These are phyloP conservation scores for Trichosanthes truncata DNA, from an alignment of 306 rosid species.

Conservation along the genomic window DNA sequence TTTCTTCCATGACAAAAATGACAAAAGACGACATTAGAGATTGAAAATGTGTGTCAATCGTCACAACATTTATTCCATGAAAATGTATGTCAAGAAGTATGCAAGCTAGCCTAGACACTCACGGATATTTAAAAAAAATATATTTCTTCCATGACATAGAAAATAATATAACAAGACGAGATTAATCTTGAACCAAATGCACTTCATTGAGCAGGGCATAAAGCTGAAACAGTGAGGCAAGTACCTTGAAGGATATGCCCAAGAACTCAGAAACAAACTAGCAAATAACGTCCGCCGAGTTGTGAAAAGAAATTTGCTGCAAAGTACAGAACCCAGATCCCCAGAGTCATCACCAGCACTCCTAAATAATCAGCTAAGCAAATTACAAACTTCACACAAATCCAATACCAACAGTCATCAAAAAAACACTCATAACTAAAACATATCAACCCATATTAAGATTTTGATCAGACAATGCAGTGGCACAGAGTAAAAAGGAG, in stretches of 20 bases:
- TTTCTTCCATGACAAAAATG: background rate
- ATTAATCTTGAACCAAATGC: background rate
- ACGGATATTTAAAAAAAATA: background rate
- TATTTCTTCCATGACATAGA: background rate
- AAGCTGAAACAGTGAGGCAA: constrained; percentile 57
- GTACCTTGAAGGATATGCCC: constrained; percentile 81
- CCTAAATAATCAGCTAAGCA: constrained; percentile 16
- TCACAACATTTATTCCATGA: background rate
- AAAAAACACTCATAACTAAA: background rate
- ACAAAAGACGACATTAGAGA: too few species aligned
- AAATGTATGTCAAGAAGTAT: background rate
- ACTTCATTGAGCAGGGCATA: background rate
- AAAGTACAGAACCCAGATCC: constrained; percentile 29
- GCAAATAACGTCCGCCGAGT: constrained; percentile 61
- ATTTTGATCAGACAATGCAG: background rate
- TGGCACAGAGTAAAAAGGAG: background rate
- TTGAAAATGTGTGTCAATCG: background rate
- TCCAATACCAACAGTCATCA: background rate
- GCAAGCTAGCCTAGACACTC: background rate
- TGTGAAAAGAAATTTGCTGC: constrained; percentile 24
- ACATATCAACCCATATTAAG: background rate
- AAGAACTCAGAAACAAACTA: constrained; percentile 47
- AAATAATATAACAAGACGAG: background rate
- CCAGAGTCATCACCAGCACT: constrained; percentile 24
- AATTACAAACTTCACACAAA: background rate